Evolutionary conservation across 139 green algal genomes (phyloP).

Genomic region (Closterium sp.): DNA sequence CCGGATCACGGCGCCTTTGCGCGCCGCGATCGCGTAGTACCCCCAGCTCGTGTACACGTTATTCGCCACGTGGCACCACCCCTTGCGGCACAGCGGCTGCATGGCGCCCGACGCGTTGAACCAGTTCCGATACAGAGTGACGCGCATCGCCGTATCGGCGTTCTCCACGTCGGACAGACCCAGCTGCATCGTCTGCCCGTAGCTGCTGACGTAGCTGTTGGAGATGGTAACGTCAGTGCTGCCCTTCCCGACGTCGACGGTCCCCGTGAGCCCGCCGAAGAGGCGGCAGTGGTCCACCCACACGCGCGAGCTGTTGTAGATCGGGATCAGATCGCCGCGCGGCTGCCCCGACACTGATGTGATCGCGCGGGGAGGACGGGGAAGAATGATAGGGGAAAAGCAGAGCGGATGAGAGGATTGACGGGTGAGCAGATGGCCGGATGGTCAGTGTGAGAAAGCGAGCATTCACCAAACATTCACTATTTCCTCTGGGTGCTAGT

Average conservation of each 20-base stretch:
- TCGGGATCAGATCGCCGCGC: background rate
- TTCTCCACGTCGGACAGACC: background rate
- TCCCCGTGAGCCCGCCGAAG: background rate
- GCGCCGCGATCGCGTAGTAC: background rate
- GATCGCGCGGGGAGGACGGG: background rate
- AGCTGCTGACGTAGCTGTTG: conserved; percentile 6
- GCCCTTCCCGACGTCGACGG: background rate
- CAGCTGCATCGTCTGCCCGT: background rate
- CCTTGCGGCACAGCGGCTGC: background rate
- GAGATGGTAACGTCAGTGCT: conserved; percentile 2
- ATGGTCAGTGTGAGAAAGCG: too few relatives aligned
- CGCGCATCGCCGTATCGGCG: background rate
- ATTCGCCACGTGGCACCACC: background rate
- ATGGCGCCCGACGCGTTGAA: background rate
- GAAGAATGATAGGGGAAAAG: background rate
- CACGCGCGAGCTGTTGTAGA: conserved; percentile 1
- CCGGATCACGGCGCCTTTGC: background rate
- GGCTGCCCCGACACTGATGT: background rate
- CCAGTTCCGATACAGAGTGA: conserved; percentile 2
- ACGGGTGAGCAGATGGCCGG: background rate
- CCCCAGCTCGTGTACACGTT: conserved; percentile 6
- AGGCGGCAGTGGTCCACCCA: conserved; percentile 21
- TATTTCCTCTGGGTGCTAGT: too few relatives aligned
- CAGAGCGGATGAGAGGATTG: background rate
- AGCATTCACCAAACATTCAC: too few relatives aligned